Evolutionary conservation across 441 rosid genomes (phyloP), one percentile per base, ranked within the genome.

Genomic region (Geranium incanum): DNA sequence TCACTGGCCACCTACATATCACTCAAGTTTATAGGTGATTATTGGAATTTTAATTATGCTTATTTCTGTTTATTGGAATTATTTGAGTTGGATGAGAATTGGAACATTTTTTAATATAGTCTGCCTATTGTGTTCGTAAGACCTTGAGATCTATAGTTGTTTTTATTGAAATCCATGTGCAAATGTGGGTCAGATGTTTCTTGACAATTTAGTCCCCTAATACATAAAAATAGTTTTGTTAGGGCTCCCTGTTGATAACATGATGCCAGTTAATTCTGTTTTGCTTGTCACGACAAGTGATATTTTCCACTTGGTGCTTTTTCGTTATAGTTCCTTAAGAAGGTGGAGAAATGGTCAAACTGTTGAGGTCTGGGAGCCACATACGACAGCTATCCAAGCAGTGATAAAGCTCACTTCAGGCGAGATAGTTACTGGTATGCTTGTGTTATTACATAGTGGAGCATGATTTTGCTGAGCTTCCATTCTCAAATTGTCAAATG

Each of bases 291-390:
- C 28, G 21, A 60, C 50, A 12, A 67, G 38, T 78, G 76, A 75
- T 55, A 13, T 28, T 77, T 16, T 39, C 71, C 55, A 67, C 71
- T 21, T 59, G 74, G 72, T 38, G 67, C 60, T 72, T 19, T 37
- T 77, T 43, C 11, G 41, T 70, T 81, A 77, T 76, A 93, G 99
- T 78, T 87, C 99, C 69, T 73, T 95, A 72, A 91, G 81, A 76
- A 84, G 90, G 66, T 95, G 99, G 99, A 86, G 83, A 81, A 87
- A 88, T 69, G 94, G 93, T 18, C 86, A 88, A 75, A 80, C 81
- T 78, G 81, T 82, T 65, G 97, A 93, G 78, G 83, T 83, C 70
- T 93, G 97, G 99, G 94, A 89, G 81, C 93, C 97, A 62, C 98
- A 95, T 78, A 83, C 93, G 78, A 84, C 93, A 50, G 89, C 98